Evolutionary conservation across 768 basidiomycete genomes (phyloP).

Genomic region (Lactarius vividus): DNA sequence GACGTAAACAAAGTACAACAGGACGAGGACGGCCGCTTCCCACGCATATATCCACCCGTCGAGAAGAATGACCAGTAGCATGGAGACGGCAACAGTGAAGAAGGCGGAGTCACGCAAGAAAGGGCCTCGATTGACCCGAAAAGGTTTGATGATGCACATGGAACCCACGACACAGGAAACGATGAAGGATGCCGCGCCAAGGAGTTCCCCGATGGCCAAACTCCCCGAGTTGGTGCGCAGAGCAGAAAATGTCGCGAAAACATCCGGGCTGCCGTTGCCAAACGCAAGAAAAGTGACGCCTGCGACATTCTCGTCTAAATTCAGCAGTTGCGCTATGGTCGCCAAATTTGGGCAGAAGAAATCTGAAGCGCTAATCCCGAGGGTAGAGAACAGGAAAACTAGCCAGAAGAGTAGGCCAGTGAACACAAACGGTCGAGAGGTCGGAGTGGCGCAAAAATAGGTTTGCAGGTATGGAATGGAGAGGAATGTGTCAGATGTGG

Average conservation of each 20-base stretch:
- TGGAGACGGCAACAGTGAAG: slow-evolving; percentile 77
- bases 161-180: slow-evolving; percentile 94
- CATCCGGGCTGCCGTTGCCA: slow-evolving; percentile 95
- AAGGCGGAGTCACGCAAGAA: slow-evolving; percentile 95
- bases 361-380: slow-evolving; percentile 93
- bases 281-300: slow-evolving; percentile 97
- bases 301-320: slow-evolving; percentile 89
- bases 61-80: slow-evolving; percentile 73
- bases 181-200: slow-evolving; percentile 96
- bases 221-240: slow-evolving; percentile 83
- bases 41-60: slow-evolving; percentile 68
- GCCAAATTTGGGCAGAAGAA: slow-evolving; percentile 97
- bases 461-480: slow-evolving; percentile 62
- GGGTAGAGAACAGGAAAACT: slow-evolving; percentile 89
- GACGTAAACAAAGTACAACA: slow-evolving; percentile 77
- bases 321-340: slow-evolving; percentile 80
- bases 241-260: slow-evolving; percentile 94
- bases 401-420: slow-evolving; percentile 71
- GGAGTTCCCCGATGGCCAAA: slow-evolving; percentile 89
- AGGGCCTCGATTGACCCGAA: slow-evolving; percentile 72
- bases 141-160: slow-evolving; percentile 97
- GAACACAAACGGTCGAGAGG: slow-evolving; percentile 61
- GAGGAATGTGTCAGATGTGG: slow-evolving; percentile 59
- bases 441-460: slow-evolving; percentile 65
- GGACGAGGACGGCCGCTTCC: slow-evolving; percentile 73